Conservation (phyloP, 768 basidiomycete species). For the Phanerochaete sordida region DNA sequence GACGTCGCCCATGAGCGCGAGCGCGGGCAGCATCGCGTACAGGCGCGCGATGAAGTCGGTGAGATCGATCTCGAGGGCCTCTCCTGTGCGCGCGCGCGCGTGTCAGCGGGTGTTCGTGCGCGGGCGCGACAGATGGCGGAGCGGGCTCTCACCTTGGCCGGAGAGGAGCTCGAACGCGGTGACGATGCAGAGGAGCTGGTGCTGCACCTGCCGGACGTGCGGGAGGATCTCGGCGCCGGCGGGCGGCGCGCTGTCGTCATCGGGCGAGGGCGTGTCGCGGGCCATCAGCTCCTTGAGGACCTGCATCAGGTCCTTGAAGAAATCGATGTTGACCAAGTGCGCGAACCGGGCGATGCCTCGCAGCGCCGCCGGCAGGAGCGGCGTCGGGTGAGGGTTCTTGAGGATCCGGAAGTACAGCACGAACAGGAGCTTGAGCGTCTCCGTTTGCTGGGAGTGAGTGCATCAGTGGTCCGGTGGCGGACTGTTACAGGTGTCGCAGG, state of each 20-base stretch:
- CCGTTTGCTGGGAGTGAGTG: slow-evolving; percentile 71
- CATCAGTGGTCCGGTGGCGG: not conserved
- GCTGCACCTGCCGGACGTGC: slow-evolving; percentile 39
- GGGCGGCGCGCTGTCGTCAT: slow-evolving; percentile 32
- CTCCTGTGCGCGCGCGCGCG: slow-evolving; percentile 50
- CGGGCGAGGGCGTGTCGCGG: slow-evolving; percentile 41
- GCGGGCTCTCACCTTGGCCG: slow-evolving; percentile 70
- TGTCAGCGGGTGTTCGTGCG: not conserved
- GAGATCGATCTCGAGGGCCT: slow-evolving; percentile 96
- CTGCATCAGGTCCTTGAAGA: slow-evolving; percentile 92
- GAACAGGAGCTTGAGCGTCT: slow-evolving; percentile 96
- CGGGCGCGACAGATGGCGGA: not conserved
- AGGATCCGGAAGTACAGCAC: slow-evolving; percentile 95
- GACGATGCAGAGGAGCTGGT: slow-evolving; percentile 79
- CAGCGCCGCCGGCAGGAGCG: slow-evolving; percentile 81
- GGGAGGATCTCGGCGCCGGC: slow-evolving; percentile 25
- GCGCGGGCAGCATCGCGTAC: slow-evolving; percentile 75
- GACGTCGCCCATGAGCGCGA: slow-evolving; percentile 63
- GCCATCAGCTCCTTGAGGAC: slow-evolving; percentile 77
- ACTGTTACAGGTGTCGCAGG: slow-evolving; percentile 6
- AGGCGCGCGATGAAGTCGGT: slow-evolving; percentile 82
- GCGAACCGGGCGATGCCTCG: slow-evolving; percentile 92
- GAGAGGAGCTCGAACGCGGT: slow-evolving; percentile 97
- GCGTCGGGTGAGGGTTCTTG: slow-evolving; percentile 76
- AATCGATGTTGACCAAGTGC: slow-evolving; percentile 96